Evolutionary conservation across 208 protist genomes (phyloP), one percentile per base, ranked within the genome.

Genomic region (Wallacemonas sp.): DNA sequence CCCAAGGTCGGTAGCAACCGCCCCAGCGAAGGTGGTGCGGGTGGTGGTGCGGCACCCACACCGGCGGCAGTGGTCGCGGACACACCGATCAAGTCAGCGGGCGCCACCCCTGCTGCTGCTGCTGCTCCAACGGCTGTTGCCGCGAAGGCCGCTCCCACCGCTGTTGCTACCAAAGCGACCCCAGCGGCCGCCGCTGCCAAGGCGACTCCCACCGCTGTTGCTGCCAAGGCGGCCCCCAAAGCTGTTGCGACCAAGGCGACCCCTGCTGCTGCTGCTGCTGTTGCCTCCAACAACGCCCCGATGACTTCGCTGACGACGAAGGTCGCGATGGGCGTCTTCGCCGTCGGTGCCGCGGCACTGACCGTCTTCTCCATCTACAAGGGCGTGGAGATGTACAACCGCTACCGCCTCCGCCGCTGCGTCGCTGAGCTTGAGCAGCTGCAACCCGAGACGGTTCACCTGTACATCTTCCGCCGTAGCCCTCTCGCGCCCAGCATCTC

Each of bases 401-500:
- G 71, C 66, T 71, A 69, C 49, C 63, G 49, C 3, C 74, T 78
- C 12, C 47, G 67, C 49, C 56, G n/a, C 17, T 66, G 54, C 52
- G 52, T 80, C 9, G 54, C 72, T 16, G 67, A 69, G 46, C 12
- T 64, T 24, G 70, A 74, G 49, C 62, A 65, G 38, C 55, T 56
- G 19, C 46, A 68, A 11, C 69, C 46, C n/a, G 57, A 55, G 23
- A 48, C 68, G 41, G 68, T 92, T 19, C 68, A 83, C 30, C 43
- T 92, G 24, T 83, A 82, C 55, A 85, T 82, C 17, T 61, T 77
- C n/a, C 76, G 65, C 2, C 86, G 80, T 33, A 80, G 74, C 1
- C 62, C 70, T 4, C 69, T 80, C 36, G 74, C 78, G 21, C 83
- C 83, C 6, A 85, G 78, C 24, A 43, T 90, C 2, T 86, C 76